A percentile compares a stretch with the other conserved stretches of the same genome.
phyloP scores from a whole-genome alignment of 1,284 basidiomycete genomes.

The Malassezia psittaci region DNA sequence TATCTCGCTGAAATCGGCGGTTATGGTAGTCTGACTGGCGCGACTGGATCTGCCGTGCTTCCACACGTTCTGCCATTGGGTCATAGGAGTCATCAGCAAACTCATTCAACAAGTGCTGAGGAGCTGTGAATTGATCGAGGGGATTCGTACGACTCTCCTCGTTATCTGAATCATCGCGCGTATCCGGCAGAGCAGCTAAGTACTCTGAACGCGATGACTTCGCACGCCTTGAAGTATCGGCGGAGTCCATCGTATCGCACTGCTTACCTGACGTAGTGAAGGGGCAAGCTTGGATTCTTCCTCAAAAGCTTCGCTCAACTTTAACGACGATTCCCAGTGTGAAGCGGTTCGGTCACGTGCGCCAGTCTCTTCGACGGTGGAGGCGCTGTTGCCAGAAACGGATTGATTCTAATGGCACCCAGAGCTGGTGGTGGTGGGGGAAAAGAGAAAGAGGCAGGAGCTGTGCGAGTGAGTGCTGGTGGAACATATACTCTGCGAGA shows the following conservation, averaged over 20 bases:
- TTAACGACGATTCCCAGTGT: no score
- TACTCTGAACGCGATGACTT: constrained; percentile 19
- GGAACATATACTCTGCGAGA: constrained; percentile 39
- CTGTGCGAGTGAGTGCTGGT: constrained; percentile 22
- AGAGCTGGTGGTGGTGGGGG: constrained; percentile 12
- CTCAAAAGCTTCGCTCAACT: no score
- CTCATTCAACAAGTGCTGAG: constrained; percentile 87
- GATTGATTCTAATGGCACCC: constrained; percentile 22
- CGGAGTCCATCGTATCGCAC: constrained; percentile 18
- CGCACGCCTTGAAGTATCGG: constrained; percentile 12
- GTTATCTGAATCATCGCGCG: constrained; percentile 19
- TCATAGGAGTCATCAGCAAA: constrained; percentile 83
- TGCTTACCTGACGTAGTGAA: no score
- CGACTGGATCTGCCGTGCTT: constrained; percentile 80
- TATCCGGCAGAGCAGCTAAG: constrained; percentile 28
- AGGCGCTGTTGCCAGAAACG: not conserved
- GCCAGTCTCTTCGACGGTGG: not conserved
- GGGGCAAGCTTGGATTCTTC: no score
- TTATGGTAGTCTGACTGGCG: constrained; percentile 93
- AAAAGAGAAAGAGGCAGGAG: not conserved
- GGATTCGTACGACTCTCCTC: constrained; percentile 25
- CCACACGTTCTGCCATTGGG: constrained; percentile 83
- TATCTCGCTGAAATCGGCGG: constrained; percentile 60
- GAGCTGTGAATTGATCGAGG: constrained; percentile 57
- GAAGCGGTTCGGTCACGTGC: constrained; percentile 3